phyloP scores from a whole-genome alignment of 2,329 filamentous ascomycete genomes.

The Penicillium sp. region DNA sequence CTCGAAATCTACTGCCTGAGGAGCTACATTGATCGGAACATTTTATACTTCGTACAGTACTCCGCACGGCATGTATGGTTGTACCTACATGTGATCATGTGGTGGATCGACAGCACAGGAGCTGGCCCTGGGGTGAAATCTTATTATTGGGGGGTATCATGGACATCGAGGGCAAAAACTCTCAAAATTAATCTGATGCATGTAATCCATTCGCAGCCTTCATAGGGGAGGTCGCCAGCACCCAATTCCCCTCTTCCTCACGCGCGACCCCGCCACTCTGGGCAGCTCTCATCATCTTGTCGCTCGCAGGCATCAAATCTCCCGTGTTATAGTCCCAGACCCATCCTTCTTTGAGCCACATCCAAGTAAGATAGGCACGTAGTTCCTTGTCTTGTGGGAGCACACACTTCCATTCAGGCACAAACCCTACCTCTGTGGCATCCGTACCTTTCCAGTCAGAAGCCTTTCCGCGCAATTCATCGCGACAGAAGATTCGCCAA shows the following conservation, averaged over 20 bases:
- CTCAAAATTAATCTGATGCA: conserved; percentile 7
- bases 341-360: conserved; percentile 86
- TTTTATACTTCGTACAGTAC: background rate
- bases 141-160: conserved; percentile 11
- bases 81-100: background rate
- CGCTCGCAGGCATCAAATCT: conserved; percentile 41
- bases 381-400: conserved; percentile 82
- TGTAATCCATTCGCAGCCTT: conserved; percentile 31
- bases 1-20: background rate
- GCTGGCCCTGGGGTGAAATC: background rate
- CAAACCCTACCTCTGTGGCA: conserved; percentile 53
- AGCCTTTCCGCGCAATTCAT: conserved; percentile 67
- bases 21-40: background rate
- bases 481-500: conserved; percentile 91
- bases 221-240: conserved; percentile 35
- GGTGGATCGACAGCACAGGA: background rate
- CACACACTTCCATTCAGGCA: conserved; percentile 90
- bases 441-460: conserved; percentile 64
- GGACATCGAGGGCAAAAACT: background rate
- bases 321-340: conserved; percentile 75
- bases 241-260: conserved; percentile 43
- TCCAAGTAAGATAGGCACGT: conserved; percentile 82
- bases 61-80: too few species aligned
- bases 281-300: conserved; percentile 40
- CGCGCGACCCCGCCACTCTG: conserved; percentile 42